Base-by-base conservation (phyloP, 2,329 filamentous ascomycete genomes). In the Arthrobotrys iridis region DNA sequence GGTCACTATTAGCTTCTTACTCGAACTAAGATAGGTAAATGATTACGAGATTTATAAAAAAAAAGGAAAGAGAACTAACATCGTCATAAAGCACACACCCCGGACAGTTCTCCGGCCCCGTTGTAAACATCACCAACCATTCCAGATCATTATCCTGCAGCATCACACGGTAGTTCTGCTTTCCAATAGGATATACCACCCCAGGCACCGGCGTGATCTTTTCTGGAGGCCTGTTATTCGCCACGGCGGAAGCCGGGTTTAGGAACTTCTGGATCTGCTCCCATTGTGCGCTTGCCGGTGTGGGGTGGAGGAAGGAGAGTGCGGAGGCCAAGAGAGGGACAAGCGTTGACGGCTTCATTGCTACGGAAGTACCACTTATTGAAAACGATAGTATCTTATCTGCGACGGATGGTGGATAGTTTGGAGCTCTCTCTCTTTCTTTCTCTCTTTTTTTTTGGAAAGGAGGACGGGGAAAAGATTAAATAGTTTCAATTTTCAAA, bases 81-180 rank as follows among this genome's bases (percentile, higher is more conserved):
- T 28, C 37, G 24, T 74, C 70, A 18, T 67, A 74, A 46, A 67
- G 18, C 20, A 45, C 46, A 41, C 70, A 74, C 5, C 70, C 70
- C 4, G 70, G 70, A 67, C 70, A 74, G 26, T 26, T 74, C 20
- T 74, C 70, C n/a, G 35, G 8, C 1, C 62, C 55, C 4, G 70
- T 74, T 3, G 70, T 67, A 18, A 66, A 74, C 50, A 67, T 22
- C 35, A 67, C 35, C 55, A 74, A 48, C 62, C 62, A 74, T 7
- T 74, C 70, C 7, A 67, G 33, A 30, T 74, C 57, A 4, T 64
- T 67, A 37, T 46, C n/a, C 55, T 67, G 43, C 7, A 74, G 28
- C 37, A 67, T 8, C 1, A 60, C 28, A 1, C 57, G 45, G 26
- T 46, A 66, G 46, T 67, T 67, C 8, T 37, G 22, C 8, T 3